phyloP scores from a whole-genome alignment of 306 rosid species.

The Cucurbita argyrosperma region DNA sequence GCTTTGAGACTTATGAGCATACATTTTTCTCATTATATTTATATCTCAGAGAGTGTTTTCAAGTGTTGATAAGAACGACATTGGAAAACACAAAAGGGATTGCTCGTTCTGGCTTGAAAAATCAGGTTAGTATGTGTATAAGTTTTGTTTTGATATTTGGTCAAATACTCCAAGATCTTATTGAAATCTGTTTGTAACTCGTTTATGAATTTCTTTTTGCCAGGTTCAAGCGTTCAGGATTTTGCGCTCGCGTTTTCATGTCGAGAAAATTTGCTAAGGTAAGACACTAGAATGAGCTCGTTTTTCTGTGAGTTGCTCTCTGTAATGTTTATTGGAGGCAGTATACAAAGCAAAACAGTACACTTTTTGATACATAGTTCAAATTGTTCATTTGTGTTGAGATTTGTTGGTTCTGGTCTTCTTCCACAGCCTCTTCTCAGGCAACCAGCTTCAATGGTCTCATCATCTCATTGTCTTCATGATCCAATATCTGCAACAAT shows the following conservation, averaged over 20 bases:
- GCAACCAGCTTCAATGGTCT: constrained; percentile 51
- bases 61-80: neutral
- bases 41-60: neutral
- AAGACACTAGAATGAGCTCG: neutral
- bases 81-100: neutral
- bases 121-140: neutral
- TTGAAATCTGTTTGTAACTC: neutral
- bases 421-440: constrained; percentile 8
- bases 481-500: constrained; percentile 51
- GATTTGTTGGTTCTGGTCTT: neutral
- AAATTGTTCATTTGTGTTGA: neutral
- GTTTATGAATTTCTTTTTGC: neutral
- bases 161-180: neutral
- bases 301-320: neutral
- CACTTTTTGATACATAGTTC: neutral
- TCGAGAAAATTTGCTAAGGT: neutral
- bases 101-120: neutral
- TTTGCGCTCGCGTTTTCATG: neutral
- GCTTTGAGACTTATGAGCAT: neutral
- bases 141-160: neutral
- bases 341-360: neutral
- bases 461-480: constrained; percentile 91
- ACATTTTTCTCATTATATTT: neutral
- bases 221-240: neutral
- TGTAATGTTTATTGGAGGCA: neutral